These are phyloP conservation scores for Pseudogymnoascus sp. DNA, from an alignment of 2,329 filamentous ascomycete genomes.

Conservation along the genomic window DNA sequence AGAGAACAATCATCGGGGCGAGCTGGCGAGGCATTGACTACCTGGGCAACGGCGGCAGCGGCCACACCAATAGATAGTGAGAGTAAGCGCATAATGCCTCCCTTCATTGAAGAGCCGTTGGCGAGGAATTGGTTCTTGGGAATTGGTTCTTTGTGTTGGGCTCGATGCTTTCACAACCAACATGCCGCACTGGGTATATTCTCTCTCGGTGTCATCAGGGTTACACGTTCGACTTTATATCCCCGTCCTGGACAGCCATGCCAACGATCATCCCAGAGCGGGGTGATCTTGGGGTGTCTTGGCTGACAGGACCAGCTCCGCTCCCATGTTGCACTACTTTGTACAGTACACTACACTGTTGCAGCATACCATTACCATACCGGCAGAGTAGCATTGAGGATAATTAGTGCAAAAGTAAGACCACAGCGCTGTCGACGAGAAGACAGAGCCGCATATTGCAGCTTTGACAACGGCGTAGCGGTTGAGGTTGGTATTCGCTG, in stretches of 20 bases:
- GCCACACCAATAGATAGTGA: not conserved
- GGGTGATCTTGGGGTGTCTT: not conserved
- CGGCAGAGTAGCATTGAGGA: not conserved
- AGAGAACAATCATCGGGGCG: not conserved
- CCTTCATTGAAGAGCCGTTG: not conserved
- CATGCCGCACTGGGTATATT: not conserved
- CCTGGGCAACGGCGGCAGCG: not conserved
- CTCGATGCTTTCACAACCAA: not conserved
- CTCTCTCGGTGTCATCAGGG: not conserved
- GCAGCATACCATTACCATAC: not conserved
- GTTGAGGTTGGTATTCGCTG: not conserved
- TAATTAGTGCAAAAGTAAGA: not conserved
- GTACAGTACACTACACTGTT: not conserved
- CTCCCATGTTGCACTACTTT: not conserved
- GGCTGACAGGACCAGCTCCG: not conserved
- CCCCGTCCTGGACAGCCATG: not conserved
- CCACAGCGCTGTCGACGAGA: not conserved
- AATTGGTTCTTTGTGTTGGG: not conserved
- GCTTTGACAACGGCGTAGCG: not conserved
- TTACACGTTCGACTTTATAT: conserved; percentile 2
- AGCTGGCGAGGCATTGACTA: not conserved
- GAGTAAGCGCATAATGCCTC: not conserved
- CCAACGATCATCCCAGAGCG: not conserved
- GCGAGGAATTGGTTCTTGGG: not conserved
- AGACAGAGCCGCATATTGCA: not conserved